These are phyloP conservation scores for Rhytidiadelphus loreus DNA, from an alignment of 225 moss, liverwort and hornwort genomes.

Conservation along the genomic window DNA sequence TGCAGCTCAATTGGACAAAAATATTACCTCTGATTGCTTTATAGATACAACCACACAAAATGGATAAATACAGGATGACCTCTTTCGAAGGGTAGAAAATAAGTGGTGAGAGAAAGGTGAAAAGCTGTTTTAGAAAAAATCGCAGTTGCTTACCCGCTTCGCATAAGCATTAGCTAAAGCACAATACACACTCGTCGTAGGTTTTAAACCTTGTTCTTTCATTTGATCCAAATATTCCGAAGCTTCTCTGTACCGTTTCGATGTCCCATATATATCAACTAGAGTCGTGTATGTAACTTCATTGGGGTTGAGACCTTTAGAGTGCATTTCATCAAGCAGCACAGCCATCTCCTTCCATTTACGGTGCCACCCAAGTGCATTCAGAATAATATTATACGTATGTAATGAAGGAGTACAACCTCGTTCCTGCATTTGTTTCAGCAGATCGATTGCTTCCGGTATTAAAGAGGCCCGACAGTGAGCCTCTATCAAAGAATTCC, in stretches of 20 bases:
- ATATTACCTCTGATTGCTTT: neutral
- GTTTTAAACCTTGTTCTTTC: constrained; percentile 66
- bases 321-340: constrained; percentile 74
- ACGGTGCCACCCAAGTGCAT: constrained; percentile 58
- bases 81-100: neutral
- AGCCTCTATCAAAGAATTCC: constrained; percentile 92
- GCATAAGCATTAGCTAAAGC: constrained; percentile 96
- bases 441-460: constrained; percentile 25
- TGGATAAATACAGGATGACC: neutral
- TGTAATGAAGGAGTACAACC: constrained; percentile 53
- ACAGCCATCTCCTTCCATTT: constrained; percentile 59
- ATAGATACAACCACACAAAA: neutral
- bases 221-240: constrained; percentile 65
- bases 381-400: constrained; percentile 83
- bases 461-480: constrained; percentile 56
- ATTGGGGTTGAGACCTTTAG: constrained; percentile 56
- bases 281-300: constrained; percentile 89
- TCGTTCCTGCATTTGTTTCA: constrained; percentile 55
- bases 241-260: constrained; percentile 74
- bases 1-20: neutral
- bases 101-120: neutral
- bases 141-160: constrained; percentile 36
- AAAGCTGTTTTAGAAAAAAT: neutral
- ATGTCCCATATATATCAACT: constrained; percentile 83
- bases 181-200: constrained; percentile 74